Conservation (phyloP, 345 rosid genomes). For the Mallotus nudiflorus region DNA sequence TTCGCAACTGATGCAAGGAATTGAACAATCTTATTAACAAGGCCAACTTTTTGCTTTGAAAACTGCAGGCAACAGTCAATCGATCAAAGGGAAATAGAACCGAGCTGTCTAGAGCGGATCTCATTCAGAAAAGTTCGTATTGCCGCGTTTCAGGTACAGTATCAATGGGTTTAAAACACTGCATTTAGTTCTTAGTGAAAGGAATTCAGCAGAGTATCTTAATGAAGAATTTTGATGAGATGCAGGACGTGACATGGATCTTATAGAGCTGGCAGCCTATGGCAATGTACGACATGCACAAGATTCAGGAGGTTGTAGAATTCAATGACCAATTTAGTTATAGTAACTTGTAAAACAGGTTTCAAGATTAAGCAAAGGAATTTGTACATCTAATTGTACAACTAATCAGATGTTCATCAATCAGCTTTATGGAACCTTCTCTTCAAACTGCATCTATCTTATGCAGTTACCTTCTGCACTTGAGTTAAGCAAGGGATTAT, state of each 20-base stretch:
- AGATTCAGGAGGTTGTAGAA: constrained; percentile 77
- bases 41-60: not conserved
- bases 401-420: not conserved
- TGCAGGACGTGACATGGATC: constrained; percentile 89
- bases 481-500: not conserved
- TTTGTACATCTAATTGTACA: not conserved
- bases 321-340: constrained; percentile 49
- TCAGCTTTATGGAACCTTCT: too few relatives aligned
- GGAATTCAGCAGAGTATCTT: constrained; percentile 6
- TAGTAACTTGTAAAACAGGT: not conserved
- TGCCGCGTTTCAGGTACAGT: constrained; percentile 89
- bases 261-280: constrained; percentile 79
- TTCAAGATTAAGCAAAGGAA: not conserved
- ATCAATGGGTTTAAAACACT: too few relatives aligned
- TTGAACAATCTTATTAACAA: not conserved
- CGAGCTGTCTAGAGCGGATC: constrained; percentile 78
- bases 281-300: constrained; percentile 68
- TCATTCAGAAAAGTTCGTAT: constrained; percentile 79
- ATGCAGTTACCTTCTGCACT: not conserved
- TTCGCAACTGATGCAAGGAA: not conserved
- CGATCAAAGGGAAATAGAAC: constrained; percentile 87
- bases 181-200: not conserved
- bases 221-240: constrained; percentile 15
- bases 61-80: constrained; percentile 71
- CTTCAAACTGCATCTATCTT: not conserved